Base-by-base conservation (phyloP, 768 basidiomycete genomes). In the Megacollybia marginata region DNA sequence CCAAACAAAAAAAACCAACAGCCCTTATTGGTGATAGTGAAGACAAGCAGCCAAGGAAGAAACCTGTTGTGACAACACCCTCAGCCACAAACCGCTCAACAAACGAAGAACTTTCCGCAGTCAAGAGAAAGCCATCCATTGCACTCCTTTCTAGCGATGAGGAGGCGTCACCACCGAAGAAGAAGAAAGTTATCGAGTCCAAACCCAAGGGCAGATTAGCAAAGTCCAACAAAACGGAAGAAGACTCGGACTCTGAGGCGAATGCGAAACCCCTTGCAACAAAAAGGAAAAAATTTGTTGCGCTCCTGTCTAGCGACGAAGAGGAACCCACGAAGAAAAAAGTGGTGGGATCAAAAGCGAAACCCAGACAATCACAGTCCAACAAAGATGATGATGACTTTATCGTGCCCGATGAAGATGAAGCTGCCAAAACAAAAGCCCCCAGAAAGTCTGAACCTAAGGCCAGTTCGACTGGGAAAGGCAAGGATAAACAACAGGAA, bases 271-370 rank as follows among this genome's bases (percentile, higher is more conserved):
- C 47, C n/a, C 48, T 42, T 42, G 52, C 46, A 44, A 40, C 34
- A 13, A 32, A 33, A 35, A 16, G 44, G 23, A 50, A 32, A 42
- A 44, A 51, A 12, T n/a, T 50, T 2, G 51, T 51, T n/a, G 47
- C 53, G 13, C 52, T 53, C 19, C 33, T 48, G 1, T 51, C 51
- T 32, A 35, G 38, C 49, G 58, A 59, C 5, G 54, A 52, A 23
- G 52, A 54, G 33, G 57, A 52, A 36, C 70, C 73, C 1, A 69
- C 69, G 2, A 71, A 64, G 62, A 75, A 75, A 64, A 75, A 73
- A 51, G 48, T 58, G 12, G 66, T 68, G 13, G 32, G 16, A 8
- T 36, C 43, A 4, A 18, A 50, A 43, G 45, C 20, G 28, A 57
- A 55, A 43, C 33, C 49, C 38, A 58, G 47, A 48, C 57, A 46